Percentiles rank a stretch among this genome's conserved stretches.
These are phyloP conservation scores for Fraxinus paxiana DNA, from an alignment of 305 asterid genomes.

Conservation along the genomic window DNA sequence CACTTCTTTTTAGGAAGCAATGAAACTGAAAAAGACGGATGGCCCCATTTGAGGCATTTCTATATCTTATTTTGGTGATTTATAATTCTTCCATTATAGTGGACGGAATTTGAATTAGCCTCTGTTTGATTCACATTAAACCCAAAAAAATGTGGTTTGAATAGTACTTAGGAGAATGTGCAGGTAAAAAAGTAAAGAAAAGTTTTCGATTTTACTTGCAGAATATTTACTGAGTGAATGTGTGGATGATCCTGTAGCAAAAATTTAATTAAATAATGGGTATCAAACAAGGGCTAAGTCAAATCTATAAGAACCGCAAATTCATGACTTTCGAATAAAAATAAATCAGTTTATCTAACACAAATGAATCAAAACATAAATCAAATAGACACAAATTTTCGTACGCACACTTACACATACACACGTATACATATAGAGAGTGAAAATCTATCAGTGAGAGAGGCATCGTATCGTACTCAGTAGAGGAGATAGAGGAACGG, in stretches of 20 bases:
- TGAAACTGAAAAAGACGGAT: neutral
- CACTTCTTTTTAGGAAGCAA: neutral
- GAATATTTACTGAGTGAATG: neutral
- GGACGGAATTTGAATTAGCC: neutral
- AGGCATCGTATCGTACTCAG: constrained; percentile 43
- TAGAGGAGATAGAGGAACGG: constrained; percentile 52
- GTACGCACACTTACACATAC: neutral
- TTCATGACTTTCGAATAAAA: neutral
- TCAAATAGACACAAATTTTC: neutral
- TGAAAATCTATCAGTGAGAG: neutral
- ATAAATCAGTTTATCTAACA: neutral
- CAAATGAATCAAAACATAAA: neutral
- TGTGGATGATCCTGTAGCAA: neutral
- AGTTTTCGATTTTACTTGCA: neutral
- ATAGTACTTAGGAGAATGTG: neutral
- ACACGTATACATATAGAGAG: neutral
- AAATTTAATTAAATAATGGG: neutral
- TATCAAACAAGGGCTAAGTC: neutral
- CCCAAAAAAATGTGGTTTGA: neutral
- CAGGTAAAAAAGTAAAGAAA: too few relatives aligned
- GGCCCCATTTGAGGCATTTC: neutral
- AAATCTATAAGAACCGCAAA: neutral
- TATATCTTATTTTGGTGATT: neutral
- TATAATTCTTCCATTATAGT: neutral
- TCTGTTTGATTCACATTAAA: neutral